These are phyloP conservation scores for Nakataea oryzae DNA, from an alignment of 2,329 filamentous ascomycete genomes.

Conservation along the genomic window DNA sequence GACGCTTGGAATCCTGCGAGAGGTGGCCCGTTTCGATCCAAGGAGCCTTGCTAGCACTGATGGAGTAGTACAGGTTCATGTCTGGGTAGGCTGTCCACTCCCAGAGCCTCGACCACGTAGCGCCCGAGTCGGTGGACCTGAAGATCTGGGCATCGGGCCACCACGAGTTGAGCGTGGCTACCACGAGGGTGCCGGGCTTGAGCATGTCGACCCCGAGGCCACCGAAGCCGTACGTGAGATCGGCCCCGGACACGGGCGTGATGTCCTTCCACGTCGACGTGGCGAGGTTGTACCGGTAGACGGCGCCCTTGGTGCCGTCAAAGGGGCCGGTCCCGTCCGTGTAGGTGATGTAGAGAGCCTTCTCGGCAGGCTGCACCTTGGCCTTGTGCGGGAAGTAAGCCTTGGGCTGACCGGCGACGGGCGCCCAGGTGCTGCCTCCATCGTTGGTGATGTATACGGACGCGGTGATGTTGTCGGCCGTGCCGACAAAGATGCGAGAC, in stretches of 20 bases:
- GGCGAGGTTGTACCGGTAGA: slow-evolving; percentile 43
- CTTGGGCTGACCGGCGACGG: slow-evolving; percentile 37
- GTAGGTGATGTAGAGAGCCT: slow-evolving; percentile 43
- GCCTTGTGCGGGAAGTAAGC: slow-evolving; percentile 44
- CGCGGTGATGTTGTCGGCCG: slow-evolving; percentile 38
- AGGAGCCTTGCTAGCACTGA: slow-evolving; percentile 35
- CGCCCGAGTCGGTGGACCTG: slow-evolving; percentile 42
- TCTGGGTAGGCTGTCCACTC: slow-evolving; percentile 35
- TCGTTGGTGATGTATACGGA: slow-evolving; percentile 44
- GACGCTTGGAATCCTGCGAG: slow-evolving; percentile 32
- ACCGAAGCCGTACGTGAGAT: slow-evolving; percentile 43
- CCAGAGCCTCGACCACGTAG: slow-evolving; percentile 44
- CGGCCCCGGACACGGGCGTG: slow-evolving; percentile 35
- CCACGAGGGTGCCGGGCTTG: slow-evolving; percentile 44
- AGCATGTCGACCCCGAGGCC: slow-evolving; percentile 42
- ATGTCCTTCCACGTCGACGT: slow-evolving; percentile 42
- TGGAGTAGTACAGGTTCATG: slow-evolving; percentile 33
- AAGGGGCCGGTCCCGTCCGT: slow-evolving; percentile 45
- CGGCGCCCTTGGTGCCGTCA: slow-evolving; percentile 40
- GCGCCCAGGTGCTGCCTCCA: slow-evolving; percentile 40
- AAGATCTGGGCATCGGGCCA: slow-evolving; percentile 48
- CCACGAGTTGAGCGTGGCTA: slow-evolving; percentile 47
- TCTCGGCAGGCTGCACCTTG: slow-evolving; percentile 37
- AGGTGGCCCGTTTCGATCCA: slow-evolving; percentile 42
- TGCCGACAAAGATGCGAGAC: slow-evolving; percentile 45